phyloP scores from a whole-genome alignment of 495 filamentous ascomycete genomes.

The Talaromyces liani region DNA sequence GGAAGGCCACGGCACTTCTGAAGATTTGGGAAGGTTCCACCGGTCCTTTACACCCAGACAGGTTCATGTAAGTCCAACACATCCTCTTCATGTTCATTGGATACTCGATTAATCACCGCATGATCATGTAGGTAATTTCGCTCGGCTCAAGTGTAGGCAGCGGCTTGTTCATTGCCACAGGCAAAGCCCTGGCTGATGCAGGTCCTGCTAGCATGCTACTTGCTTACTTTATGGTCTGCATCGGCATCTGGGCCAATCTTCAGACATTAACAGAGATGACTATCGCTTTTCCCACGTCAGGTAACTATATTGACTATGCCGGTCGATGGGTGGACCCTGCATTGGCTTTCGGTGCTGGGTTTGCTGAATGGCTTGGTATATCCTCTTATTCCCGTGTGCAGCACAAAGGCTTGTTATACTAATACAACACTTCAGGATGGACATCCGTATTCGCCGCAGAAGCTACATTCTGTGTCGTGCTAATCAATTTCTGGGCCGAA shows the following conservation, averaged over 20 bases:
- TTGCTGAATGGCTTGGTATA: slow-evolving; percentile 15
- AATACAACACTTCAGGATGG: neutral
- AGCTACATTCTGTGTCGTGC: slow-evolving; percentile 33
- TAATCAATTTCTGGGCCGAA: slow-evolving; percentile 24
- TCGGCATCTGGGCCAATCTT: slow-evolving; percentile 28
- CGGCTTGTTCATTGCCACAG: slow-evolving; percentile 25
- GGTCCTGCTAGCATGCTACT: slow-evolving; percentile 23
- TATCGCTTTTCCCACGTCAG: slow-evolving; percentile 21
- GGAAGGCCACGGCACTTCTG: too few species aligned
- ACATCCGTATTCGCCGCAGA: slow-evolving; percentile 19
- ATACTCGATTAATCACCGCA: too few species aligned
- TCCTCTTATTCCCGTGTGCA: too few species aligned
- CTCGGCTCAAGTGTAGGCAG: slow-evolving; percentile 22
- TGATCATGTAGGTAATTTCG: slow-evolving; percentile 18
- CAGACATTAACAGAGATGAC: slow-evolving; percentile 30
- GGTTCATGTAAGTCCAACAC: too few species aligned
- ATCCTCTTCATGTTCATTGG: too few species aligned
- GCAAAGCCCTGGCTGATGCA: slow-evolving; percentile 14
- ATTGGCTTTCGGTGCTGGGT: slow-evolving; percentile 22
- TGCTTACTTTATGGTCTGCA: slow-evolving; percentile 24
- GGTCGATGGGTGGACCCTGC: slow-evolving; percentile 27
- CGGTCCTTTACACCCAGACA: too few species aligned
- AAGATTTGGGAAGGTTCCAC: too few species aligned
- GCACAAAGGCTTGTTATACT: too few species aligned
- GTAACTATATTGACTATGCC: slow-evolving; percentile 27